Percentiles rank a stretch among this genome's conserved stretches.
phyloP scores from a whole-genome alignment of 805 yeast species.

The Metschnikowia amazonensis region DNA sequence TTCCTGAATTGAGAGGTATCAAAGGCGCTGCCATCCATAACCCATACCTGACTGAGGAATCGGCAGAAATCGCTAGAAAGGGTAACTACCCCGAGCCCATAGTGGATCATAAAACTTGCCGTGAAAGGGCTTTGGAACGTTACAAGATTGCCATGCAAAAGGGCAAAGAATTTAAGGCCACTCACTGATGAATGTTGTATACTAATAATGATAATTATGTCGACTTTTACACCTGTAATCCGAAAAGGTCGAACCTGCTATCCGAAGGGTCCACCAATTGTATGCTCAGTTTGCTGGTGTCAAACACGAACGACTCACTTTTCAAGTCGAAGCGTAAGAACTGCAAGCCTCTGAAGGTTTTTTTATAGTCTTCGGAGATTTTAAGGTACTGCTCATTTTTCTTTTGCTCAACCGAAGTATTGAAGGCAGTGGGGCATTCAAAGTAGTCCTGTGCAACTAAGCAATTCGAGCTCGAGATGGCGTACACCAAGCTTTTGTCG shows the following conservation, averaged over 20 bases:
- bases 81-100: conserved; percentile 44
- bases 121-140: conserved; percentile 41
- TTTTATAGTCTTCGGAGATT: conserved; percentile 4
- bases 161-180: conserved; percentile 11
- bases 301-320: conserved; percentile 11
- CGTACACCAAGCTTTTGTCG: conserved; percentile 5
- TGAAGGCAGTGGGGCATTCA: conserved; percentile 12
- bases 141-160: conserved; percentile 33
- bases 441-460: conserved; percentile 16
- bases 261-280: conserved; percentile 3
- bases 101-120: conserved; percentile 38
- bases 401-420: conserved; percentile 6
- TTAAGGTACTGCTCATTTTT: conserved; percentile 11
- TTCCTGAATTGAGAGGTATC: conserved; percentile 41
- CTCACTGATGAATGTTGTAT: background rate
- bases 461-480: conserved; percentile 10
- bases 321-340: conserved; percentile 15
- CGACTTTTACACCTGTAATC: background rate
- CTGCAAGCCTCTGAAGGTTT: background rate
- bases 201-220: background rate
- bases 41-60: conserved; percentile 27
- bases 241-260: conserved; percentile 9
- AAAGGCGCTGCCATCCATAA: conserved; percentile 31
- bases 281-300: conserved; percentile 5
- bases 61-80: conserved; percentile 24